Conservation (phyloP, 305 asterid species). For the Fraxinus greggii region DNA sequence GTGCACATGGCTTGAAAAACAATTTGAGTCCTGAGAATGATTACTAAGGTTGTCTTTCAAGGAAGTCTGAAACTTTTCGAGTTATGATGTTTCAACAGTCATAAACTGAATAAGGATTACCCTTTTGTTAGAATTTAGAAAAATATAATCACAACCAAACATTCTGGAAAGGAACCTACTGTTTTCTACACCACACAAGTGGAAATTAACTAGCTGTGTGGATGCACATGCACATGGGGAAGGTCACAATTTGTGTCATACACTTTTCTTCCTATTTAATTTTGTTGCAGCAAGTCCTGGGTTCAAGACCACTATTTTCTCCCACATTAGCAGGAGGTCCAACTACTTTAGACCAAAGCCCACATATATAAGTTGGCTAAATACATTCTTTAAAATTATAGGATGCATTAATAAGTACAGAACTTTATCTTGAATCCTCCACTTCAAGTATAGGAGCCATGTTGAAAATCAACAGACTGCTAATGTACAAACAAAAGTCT, state of each 20-base stretch:
- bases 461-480: background rate
- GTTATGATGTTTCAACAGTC: background rate
- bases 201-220: background rate
- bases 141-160: background rate
- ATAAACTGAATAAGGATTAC: background rate
- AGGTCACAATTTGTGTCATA: background rate
- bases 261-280: background rate
- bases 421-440: background rate
- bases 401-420: background rate
- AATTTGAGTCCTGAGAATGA: background rate
- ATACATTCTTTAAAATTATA: background rate
- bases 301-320: background rate
- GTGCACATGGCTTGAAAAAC: background rate
- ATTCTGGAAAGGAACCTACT: background rate
- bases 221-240: background rate
- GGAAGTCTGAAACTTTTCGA: background rate
- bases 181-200: background rate
- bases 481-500: background rate
- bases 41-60: background rate
- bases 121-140: background rate
- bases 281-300: background rate
- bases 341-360: constrained; percentile 4
- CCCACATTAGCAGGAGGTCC: constrained; percentile 16
- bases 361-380: background rate
- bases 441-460: background rate